These are phyloP conservation scores for Nymphaea colorata DNA, from an alignment of 164 flowering plant genomes.

Conservation along the genomic window DNA sequence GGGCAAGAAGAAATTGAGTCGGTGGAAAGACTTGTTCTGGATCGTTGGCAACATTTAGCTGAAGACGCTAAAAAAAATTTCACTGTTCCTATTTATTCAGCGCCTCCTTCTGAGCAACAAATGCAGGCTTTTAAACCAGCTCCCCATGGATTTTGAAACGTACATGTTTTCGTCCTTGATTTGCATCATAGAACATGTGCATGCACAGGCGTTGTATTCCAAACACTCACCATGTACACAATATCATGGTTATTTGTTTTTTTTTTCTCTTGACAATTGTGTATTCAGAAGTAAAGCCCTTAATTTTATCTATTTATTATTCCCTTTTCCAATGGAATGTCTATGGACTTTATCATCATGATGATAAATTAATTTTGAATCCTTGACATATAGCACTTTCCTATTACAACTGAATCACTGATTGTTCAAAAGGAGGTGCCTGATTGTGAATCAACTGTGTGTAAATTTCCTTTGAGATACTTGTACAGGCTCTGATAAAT, in stretches of 20 bases:
- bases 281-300: too few species aligned
- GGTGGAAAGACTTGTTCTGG: slow-evolving; percentile 57
- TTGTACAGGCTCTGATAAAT: background rate
- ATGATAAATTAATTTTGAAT: too few species aligned
- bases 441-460: background rate
- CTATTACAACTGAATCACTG: too few species aligned
- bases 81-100: slow-evolving; percentile 63
- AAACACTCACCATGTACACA: background rate
- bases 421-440: too few species aligned
- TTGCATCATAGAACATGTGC: background rate
- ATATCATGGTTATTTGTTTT: too few species aligned
- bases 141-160: slow-evolving; percentile 79
- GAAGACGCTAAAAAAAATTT: slow-evolving; percentile 36
- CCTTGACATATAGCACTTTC: too few species aligned
- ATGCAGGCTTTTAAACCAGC: slow-evolving; percentile 71
- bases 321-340: too few species aligned
- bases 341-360: too few species aligned
- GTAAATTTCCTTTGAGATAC: background rate
- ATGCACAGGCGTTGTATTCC: background rate
- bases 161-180: slow-evolving; percentile 10
- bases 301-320: too few species aligned
- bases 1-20: slow-evolving; percentile 99
- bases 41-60: slow-evolving; percentile 45
- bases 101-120: slow-evolving; percentile 92
- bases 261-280: too few species aligned